Evolutionary conservation across 805 yeast genomes (phyloP), one percentile per base, ranked within the genome.

Genomic region (Dipodascopsis uninucleata): DNA sequence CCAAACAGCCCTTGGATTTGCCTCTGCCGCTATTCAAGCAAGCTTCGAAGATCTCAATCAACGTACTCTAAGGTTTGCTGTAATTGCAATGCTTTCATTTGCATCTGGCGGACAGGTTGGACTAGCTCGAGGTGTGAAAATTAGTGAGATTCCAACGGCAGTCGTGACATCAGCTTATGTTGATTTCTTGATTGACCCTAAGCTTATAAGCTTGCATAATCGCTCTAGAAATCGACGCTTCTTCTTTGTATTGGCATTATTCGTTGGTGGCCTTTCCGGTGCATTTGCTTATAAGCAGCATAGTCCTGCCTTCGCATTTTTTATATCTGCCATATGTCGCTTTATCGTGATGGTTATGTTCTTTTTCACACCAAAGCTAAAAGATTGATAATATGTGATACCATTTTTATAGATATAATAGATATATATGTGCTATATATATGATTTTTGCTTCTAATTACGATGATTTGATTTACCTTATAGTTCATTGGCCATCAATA

Each of bases 21-120:
- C 14, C 12, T 26, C 29, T 12, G 29, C 29, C 14, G 29, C 29
- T 26, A 12, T 26, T 12, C 29, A 14, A 26, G 14, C 12, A 26
- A 12, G 14, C 14, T 12, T 26, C 14, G 29, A 12, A 12, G 14
- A 12, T 12, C 12, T 14, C 14, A 12, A 12, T 12, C 14, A 12
- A 14, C 12, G 29, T 12, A 12, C 29, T 12, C 29, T 14, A 12
- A 14, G 12, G 29, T 14, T 12, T 12, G 29, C 12, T 26, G 14
- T 26, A 12, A 14, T 26, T 12, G 14, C 29, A 26, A 12, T 26
- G 14, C 29, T 26, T 12, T 12, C 29, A 12, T 26, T 26, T 26
- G 29, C 29, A 26, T 26, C 29, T 26, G 29, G 29, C 29, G 29
- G 29, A 12, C 29, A 26, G 29, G 29, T 26, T 26, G 29, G 12